These are phyloP conservation scores for Pilasporangium apinafurcum DNA, from an alignment of 352 stramenopile genomes.

Conservation along the genomic window DNA sequence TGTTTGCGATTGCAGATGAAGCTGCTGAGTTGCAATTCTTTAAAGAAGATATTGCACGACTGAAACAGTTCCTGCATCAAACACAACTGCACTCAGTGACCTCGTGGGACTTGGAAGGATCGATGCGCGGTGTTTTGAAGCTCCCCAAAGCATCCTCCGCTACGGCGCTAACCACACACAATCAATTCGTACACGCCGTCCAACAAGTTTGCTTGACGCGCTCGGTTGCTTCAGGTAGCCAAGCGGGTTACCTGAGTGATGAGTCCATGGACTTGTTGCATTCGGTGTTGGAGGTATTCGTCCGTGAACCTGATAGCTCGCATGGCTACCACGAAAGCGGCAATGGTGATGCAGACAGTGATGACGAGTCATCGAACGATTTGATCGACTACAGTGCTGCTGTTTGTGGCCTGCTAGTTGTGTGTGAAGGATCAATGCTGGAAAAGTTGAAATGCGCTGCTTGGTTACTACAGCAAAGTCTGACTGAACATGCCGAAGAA, in stretches of 20 bases:
- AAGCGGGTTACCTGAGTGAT: constrained; percentile 37
- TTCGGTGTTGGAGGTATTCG: constrained; percentile 57
- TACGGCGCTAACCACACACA: constrained; percentile 31
- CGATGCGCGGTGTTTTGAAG: constrained; percentile 22
- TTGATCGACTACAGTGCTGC: constrained; percentile 40
- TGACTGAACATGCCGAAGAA: constrained; percentile 20
- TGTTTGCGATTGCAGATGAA: constrained; percentile 65
- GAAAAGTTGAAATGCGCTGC: constrained; percentile 50
- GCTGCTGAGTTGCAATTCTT: constrained; percentile 79
- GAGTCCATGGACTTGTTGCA: constrained; percentile 59
- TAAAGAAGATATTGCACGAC: constrained; percentile 61
- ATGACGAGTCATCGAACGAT: constrained; percentile 37
- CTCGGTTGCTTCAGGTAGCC: constrained; percentile 1
- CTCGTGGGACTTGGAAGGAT: constrained; percentile 23
- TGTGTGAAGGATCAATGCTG: constrained; percentile 57
- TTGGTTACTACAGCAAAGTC: constrained; percentile 19
- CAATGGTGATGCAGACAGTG: constrained; percentile 15
- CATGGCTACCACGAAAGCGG: constrained; percentile 4
- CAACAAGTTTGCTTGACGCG: constrained; percentile 32
- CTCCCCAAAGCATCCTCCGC: constrained; percentile 7
- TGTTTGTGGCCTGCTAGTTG: constrained; percentile 57
- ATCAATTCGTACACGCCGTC: constrained; percentile 42
- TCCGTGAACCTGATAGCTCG: constrained; percentile 31
- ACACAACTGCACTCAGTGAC: constrained; percentile 50
- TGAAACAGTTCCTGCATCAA: constrained; percentile 62